phyloP scores from a whole-genome alignment of 345 rosid species.

The Cardamine chenopodiifolia region DNA sequence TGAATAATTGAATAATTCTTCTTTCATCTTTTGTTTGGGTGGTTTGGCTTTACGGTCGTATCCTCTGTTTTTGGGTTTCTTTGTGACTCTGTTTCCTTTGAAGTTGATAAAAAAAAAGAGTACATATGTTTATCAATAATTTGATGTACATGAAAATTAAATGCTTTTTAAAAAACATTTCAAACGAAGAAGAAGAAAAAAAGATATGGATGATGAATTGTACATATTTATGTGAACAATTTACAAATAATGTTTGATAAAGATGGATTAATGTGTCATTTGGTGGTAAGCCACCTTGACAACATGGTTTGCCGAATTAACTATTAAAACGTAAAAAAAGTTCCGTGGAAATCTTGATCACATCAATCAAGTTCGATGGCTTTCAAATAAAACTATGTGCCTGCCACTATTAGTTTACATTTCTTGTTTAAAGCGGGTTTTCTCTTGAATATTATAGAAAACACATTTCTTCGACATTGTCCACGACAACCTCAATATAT shows the following conservation, averaged over 20 bases:
- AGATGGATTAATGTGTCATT: background rate
- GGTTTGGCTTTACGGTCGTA: background rate
- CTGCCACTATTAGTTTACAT: slow-evolving; percentile 4
- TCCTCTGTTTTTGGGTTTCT: background rate
- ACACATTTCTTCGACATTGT: background rate
- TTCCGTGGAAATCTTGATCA: slow-evolving; percentile 7
- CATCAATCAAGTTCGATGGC: background rate
- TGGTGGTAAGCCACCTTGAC: background rate
- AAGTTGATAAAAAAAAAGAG: background rate
- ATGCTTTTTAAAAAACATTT: background rate
- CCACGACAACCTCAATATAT: slow-evolving; percentile 14
- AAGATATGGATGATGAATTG: background rate
- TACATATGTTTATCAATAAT: background rate
- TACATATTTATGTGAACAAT: background rate
- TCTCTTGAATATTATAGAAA: slow-evolving; percentile 5
- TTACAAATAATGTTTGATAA: background rate
- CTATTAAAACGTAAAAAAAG: background rate
- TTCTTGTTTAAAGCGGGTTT: background rate
- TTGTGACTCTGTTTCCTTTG: background rate
- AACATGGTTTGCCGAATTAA: background rate
- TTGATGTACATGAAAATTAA: background rate
- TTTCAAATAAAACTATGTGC: slow-evolving; percentile 16
- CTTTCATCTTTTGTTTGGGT: background rate
- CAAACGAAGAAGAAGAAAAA: background rate
- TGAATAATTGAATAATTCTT: too few species aligned